Evolutionary conservation across 805 yeast genomes (phyloP).

Genomic region (Candida takata): DNA sequence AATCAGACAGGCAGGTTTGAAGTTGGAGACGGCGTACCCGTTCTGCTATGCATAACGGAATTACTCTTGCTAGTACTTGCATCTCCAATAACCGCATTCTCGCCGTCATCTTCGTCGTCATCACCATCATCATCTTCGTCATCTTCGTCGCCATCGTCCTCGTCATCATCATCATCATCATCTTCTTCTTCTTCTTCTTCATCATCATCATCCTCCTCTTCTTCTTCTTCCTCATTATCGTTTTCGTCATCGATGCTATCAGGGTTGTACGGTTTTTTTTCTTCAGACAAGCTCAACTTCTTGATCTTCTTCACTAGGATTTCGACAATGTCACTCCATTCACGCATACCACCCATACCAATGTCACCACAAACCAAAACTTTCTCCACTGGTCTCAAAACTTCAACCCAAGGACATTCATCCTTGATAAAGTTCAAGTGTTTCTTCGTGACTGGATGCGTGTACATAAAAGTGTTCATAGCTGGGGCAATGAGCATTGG

Average conservation of each 20-base stretch:
- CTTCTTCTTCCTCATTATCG: conserved; percentile 35
- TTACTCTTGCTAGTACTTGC: background rate
- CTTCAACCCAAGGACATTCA: conserved; percentile 68
- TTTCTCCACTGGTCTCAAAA: conserved; percentile 74
- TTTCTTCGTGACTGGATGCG: conserved; percentile 69
- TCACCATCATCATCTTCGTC: conserved; percentile 31
- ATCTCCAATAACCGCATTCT: background rate
- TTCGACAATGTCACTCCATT: conserved; percentile 77
- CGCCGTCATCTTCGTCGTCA: conserved; percentile 1
- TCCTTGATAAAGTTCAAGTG: conserved; percentile 57
- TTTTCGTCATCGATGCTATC: conserved; percentile 43
- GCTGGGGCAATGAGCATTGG: conserved; percentile 78
- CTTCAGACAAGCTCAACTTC: conserved; percentile 3
- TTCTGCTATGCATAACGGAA: no score
- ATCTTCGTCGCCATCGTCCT: conserved; percentile 35
- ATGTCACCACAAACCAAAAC: conserved; percentile 78
- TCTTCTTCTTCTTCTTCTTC: conserved; percentile 35
- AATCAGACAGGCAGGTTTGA: no score
- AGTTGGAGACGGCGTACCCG: no score
- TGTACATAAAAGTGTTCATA: conserved; percentile 81
- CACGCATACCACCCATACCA: conserved; percentile 92
- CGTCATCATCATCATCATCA: conserved; percentile 33
- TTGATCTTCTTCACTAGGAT: conserved; percentile 32
- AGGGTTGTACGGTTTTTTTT: conserved; percentile 26
- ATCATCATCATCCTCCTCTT: conserved; percentile 32